These are phyloP conservation scores for Jacaranda copaia DNA, from an alignment of 257 asterid species.

Conservation along the genomic window DNA sequence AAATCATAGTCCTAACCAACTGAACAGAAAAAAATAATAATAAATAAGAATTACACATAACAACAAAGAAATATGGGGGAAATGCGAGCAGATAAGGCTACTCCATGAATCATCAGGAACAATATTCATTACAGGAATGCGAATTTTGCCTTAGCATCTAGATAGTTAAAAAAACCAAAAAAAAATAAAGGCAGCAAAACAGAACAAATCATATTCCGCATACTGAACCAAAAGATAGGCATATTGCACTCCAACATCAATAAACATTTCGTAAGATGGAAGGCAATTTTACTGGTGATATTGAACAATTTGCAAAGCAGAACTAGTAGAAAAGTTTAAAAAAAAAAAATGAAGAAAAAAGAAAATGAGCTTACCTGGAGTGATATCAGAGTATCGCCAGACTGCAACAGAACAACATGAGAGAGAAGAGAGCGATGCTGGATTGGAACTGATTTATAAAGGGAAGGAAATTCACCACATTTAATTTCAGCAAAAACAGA, in stretches of 20 bases:
- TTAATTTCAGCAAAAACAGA: neutral
- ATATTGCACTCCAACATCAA: neutral
- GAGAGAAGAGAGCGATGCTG: neutral
- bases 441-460: neutral
- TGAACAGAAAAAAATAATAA: neutral
- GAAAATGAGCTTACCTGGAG: neutral
- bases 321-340: neutral
- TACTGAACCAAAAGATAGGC: neutral
- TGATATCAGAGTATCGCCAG: neutral
- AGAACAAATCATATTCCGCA: neutral
- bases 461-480: neutral
- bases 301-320: neutral
- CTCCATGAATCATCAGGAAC: neutral
- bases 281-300: neutral
- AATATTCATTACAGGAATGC: neutral
- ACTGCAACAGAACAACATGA: neutral
- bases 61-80: neutral
- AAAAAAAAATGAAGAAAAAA: neutral
- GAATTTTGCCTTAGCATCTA: neutral
- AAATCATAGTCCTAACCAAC: neutral
- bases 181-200: neutral
- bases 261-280: neutral
- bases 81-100: neutral
- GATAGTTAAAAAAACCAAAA: neutral
- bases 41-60: no score